Conservation (phyloP, 2,329 filamentous ascomycete genomes). For the Fusarium albosuccineum region DNA sequence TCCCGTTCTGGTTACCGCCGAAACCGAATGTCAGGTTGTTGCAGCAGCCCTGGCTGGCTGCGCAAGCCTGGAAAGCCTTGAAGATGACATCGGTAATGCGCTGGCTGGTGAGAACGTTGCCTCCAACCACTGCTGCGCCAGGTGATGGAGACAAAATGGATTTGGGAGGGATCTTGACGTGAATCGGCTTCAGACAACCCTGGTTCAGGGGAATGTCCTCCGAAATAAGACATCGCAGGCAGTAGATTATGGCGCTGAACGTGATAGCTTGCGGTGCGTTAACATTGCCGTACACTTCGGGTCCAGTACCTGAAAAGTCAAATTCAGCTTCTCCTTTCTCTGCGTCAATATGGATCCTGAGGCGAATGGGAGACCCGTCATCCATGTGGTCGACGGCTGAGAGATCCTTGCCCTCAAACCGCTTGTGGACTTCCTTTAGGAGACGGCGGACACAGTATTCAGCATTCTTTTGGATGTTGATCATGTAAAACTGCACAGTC, state of each 20-base stretch:
- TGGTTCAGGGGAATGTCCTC: conserved; percentile 89
- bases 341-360: conserved; percentile 80
- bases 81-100: conserved; percentile 61
- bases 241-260: conserved; percentile 90
- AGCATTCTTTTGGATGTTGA: conserved; percentile 82
- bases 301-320: conserved; percentile 83
- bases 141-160: conserved; percentile 82
- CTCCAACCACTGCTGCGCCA: conserved; percentile 83
- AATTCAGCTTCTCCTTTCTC: conserved; percentile 83
- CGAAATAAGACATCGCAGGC: conserved; percentile 81
- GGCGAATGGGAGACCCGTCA: conserved; percentile 80
- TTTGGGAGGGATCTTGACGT: conserved; percentile 78
- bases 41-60: conserved; percentile 83
- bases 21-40: conserved; percentile 90
- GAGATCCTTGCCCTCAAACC: conserved; percentile 78
- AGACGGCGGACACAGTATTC: conserved; percentile 80
- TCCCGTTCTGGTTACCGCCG: conserved; percentile 59
- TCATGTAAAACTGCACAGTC: conserved; percentile 88
- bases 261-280: conserved; percentile 87
- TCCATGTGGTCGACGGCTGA: conserved; percentile 86
- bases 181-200: conserved; percentile 81
- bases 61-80: conserved; percentile 83
- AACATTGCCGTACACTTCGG: conserved; percentile 83
- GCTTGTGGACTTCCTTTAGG: conserved; percentile 76
- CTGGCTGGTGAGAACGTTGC: conserved; percentile 73